Base-by-base conservation (phyloP, 805 yeast genomes). In the Kluyveromyces starmeri region DNA sequence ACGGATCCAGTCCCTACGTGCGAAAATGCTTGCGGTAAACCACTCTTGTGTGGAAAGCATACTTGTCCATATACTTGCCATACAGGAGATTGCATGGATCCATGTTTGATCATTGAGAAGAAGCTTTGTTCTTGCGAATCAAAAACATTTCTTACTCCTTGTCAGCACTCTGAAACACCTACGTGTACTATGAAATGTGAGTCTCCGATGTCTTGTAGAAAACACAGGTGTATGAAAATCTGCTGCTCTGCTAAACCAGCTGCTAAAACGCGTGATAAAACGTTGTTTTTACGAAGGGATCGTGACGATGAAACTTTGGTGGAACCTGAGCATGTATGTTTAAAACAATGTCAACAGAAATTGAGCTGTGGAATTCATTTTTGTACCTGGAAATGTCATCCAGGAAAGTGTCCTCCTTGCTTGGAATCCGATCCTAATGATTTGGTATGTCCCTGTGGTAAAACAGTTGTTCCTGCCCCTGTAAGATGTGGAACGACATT, bases 1-100 rank as follows among this genome's bases (percentile, higher is more conserved):
- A 65, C 80, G 2, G 95, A 84, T 43, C 80, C 85, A 1, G 67
- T 85, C 23, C 92, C 95, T 4, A 73, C 78, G 7, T 86, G 96
- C 61, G 75, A 67, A 5, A 48, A 65, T 3, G 57, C 58, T 0
- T 86, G 96, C 57, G 78, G 68, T 4, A 82, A 80, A 53, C 34
- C 37, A 6, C 55, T 84, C 25, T 55, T 66, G 0, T 86, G 96
- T 62, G 95, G 95, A 2, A 89, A 70, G 40, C 83, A 61, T 40
- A 49, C 41, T 12, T 86, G 96, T 56, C 64, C 67, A 38, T 66
- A 72, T 55, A 61, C 61, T 18, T 86, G 96, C 56, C 96, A 86
- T 55, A 69, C 65, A 10, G 96, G 94, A 1, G 67, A 67, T 1
- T 86, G 95, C 51, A 68, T 60, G 54, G 67, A 78, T 6, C 74